Conservation (phyloP, 768 basidiomycete species). For the Astraeus odoratus region DNA sequence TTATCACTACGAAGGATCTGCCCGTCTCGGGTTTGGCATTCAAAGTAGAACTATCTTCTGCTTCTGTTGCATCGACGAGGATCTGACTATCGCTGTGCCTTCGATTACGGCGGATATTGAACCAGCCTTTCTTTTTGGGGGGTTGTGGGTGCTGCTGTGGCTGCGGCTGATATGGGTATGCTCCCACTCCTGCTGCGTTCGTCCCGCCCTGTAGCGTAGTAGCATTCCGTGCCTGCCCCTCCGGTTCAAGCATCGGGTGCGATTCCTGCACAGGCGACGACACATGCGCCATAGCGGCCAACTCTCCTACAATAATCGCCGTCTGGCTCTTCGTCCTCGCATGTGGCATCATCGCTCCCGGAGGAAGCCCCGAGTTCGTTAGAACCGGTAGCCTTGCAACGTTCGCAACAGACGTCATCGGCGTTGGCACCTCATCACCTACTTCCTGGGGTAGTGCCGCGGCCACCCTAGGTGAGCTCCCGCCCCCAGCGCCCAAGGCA, state of each 20-base stretch:
- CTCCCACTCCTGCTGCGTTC: slow-evolving; percentile 18
- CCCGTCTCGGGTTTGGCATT: slow-evolving; percentile 31
- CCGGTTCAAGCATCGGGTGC: slow-evolving; percentile 15
- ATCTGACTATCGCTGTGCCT: slow-evolving; percentile 51
- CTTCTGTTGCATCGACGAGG: slow-evolving; percentile 20
- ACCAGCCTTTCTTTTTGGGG: slow-evolving; percentile 67
- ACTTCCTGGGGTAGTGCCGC: slow-evolving; percentile 22
- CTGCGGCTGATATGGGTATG: slow-evolving; percentile 15
- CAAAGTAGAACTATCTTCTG: slow-evolving; percentile 21
- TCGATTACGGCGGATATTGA: slow-evolving; percentile 51
- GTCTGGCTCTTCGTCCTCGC: slow-evolving; percentile 76
- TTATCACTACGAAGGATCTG: slow-evolving; percentile 64
- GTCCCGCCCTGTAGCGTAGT: slow-evolving; percentile 7
- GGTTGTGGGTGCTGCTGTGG: neutral
- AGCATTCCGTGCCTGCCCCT: slow-evolving; percentile 1
- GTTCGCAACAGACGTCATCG: slow-evolving; percentile 43
- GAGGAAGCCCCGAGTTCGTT: slow-evolving; percentile 33
- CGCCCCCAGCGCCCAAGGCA: slow-evolving; percentile 10
- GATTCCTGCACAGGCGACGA: slow-evolving; percentile 15
- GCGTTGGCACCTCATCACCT: slow-evolving; percentile 41
- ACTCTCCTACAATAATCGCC: slow-evolving; percentile 70
- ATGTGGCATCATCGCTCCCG: slow-evolving; percentile 66
- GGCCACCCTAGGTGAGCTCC: slow-evolving; percentile 13
- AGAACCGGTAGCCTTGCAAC: slow-evolving; percentile 37
- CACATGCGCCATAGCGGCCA: slow-evolving; percentile 19